A percentile compares a stretch with the other conserved stretches of the same genome.
These are phyloP conservation scores for Chaetomium strumarium DNA, from an alignment of 2,329 filamentous ascomycete species.

Conservation along the genomic window DNA sequence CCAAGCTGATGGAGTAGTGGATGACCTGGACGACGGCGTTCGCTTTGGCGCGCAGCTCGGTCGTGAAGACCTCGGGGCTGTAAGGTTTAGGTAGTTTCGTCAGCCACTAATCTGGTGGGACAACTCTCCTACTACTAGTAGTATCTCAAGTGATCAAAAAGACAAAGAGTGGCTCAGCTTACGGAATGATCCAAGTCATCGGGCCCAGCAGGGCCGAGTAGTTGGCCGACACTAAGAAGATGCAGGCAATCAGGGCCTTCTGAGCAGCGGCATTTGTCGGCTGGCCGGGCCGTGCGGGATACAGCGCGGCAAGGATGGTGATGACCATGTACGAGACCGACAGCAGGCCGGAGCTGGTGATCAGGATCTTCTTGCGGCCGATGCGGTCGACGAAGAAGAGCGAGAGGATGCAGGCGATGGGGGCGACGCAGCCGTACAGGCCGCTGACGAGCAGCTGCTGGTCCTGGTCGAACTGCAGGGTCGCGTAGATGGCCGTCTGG, in stretches of 20 bases:
- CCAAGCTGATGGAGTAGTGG: constrained; percentile 36
- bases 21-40: constrained; percentile 37
- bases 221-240: constrained; percentile 36
- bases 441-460: constrained; percentile 36
- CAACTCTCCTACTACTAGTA: too few relatives aligned
- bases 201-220: constrained; percentile 35
- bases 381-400: constrained; percentile 36
- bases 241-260: constrained; percentile 35
- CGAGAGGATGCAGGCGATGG: constrained; percentile 33
- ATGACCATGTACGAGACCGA: constrained; percentile 36
- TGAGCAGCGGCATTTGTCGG: constrained; percentile 36
- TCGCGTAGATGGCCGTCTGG: constrained; percentile 38
- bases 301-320: constrained; percentile 34
- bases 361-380: constrained; percentile 33
- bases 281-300: constrained; percentile 31
- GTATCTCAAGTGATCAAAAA: too few relatives aligned
- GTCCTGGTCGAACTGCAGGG: constrained; percentile 33
- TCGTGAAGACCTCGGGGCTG: too few relatives aligned
- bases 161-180: constrained; percentile 23
- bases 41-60: constrained; percentile 25
- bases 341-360: constrained; percentile 32
- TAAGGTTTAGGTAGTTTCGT: too few relatives aligned
- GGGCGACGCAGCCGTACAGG: constrained; percentile 34
- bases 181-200: constrained; percentile 41
- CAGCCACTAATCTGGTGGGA: too few relatives aligned